These are phyloP conservation scores for Verticillium dahliae DNA, from an alignment of 2,329 filamentous ascomycete genomes.

Conservation along the genomic window DNA sequence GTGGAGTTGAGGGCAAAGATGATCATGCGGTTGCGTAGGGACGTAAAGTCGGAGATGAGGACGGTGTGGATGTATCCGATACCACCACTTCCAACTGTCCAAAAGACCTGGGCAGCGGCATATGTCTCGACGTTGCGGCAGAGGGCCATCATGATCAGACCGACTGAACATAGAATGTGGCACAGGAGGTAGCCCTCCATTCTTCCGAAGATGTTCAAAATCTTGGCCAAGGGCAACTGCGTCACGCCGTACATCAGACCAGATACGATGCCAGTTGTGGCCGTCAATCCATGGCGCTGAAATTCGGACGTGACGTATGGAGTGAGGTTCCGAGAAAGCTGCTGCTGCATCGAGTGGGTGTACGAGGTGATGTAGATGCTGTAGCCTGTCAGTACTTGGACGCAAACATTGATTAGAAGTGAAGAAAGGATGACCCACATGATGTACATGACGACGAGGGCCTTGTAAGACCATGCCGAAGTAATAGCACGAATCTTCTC, in stretches of 20 bases:
- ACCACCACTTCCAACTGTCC: conserved; percentile 39
- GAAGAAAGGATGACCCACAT: conserved; percentile 22
- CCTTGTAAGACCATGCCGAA: conserved; percentile 27
- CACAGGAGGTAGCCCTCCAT: conserved; percentile 36
- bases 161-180: conserved; percentile 15
- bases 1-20: conserved; percentile 22
- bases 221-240: conserved; percentile 36
- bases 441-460: conserved; percentile 29
- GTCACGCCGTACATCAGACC: conserved; percentile 30
- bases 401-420: too few species aligned
- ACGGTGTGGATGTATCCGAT: conserved; percentile 21
- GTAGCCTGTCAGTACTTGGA: background rate
- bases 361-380: conserved; percentile 33
- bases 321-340: conserved; percentile 41
- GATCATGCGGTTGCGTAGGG: conserved; percentile 22
- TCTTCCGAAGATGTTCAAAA: conserved; percentile 43
- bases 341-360: conserved; percentile 26
- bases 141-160: conserved; percentile 50
- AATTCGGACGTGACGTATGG: conserved; percentile 63
- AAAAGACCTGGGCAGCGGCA: conserved; percentile 42
- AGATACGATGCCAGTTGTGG: conserved; percentile 58
- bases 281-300: conserved; percentile 55
- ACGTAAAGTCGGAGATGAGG: conserved; percentile 24
- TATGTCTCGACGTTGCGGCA: conserved; percentile 44
- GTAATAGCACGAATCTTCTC: conserved; percentile 31